Conservation (phyloP, 208 protist genomes). For the Entamoeba nuttalli region DNA sequence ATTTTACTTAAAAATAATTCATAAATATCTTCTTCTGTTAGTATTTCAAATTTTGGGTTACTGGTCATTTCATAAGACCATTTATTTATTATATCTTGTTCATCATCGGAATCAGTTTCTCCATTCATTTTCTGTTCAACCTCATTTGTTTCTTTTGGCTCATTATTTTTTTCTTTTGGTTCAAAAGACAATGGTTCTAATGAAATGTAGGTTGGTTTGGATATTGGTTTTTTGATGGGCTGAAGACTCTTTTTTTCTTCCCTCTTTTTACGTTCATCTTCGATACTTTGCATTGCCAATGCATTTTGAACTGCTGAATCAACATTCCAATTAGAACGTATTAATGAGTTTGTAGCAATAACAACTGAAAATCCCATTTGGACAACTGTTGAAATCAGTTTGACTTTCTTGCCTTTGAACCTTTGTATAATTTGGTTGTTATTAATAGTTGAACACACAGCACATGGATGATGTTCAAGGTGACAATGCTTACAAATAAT, state of each 20-base stretch:
- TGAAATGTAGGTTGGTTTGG: not conserved
- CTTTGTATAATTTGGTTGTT: not conserved
- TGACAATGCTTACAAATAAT: not conserved
- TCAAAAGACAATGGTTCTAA: not conserved
- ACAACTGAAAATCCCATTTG: not conserved
- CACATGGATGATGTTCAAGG: not conserved
- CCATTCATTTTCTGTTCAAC: too few species aligned
- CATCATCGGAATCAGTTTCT: not conserved
- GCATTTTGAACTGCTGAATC: not conserved
- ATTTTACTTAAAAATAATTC: not conserved
- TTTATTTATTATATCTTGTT: not conserved
- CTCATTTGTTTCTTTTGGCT: not conserved
- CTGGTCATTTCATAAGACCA: not conserved
- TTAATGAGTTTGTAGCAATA: not conserved
- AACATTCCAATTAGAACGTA: not conserved
- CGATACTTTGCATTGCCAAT: not conserved
- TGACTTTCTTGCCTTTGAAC: not conserved
- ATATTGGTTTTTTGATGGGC: not conserved
- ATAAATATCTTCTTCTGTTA: not conserved
- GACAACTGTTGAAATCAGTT: not conserved
- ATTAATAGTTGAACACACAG: not conserved
- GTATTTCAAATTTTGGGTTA: not conserved
- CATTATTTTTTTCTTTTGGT: not conserved
- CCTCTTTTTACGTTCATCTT: not conserved
- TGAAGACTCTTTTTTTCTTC: not conserved